Conservation (phyloP, 768 basidiomycete species). For the Macrolepiota albuminosa region DNA sequence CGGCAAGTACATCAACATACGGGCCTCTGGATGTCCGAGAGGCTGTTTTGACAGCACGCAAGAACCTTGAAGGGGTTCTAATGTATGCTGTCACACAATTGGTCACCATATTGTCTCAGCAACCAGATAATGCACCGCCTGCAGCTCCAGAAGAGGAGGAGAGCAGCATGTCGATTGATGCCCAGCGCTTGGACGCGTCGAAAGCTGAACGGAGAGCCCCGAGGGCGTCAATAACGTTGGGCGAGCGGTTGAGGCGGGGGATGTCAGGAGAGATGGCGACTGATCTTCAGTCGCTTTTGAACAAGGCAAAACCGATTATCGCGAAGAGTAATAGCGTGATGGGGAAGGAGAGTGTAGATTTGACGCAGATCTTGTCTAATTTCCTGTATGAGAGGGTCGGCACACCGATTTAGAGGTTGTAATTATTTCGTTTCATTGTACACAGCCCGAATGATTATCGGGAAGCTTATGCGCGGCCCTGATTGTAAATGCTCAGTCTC, state of each 20-base stretch:
- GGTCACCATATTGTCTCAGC: constrained; percentile 72
- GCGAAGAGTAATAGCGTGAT: constrained; percentile 50
- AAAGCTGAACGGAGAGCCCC: constrained; percentile 32
- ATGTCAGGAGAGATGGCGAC: constrained; percentile 79
- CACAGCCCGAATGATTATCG: background rate
- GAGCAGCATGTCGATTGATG: constrained; percentile 31
- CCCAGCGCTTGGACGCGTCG: constrained; percentile 18
- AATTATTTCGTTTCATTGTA: background rate
- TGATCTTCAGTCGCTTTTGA: constrained; percentile 64
- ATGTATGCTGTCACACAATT: constrained; percentile 75
- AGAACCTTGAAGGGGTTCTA: constrained; percentile 62
- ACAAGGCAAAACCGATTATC: constrained; percentile 59
- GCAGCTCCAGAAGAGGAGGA: constrained; percentile 36
- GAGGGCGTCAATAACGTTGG: constrained; percentile 47
- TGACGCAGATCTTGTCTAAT: constrained; percentile 54
- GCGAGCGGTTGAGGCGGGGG: constrained; percentile 64
- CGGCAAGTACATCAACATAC: constrained; percentile 24
- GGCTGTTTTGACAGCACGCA: constrained; percentile 51
- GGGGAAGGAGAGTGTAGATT: constrained; percentile 44
- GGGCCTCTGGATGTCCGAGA: constrained; percentile 49
- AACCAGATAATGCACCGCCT: constrained; percentile 50
- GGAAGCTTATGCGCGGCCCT: background rate
- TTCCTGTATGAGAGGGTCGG: constrained; percentile 64
- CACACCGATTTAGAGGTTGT: constrained; percentile 12
- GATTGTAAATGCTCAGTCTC: too few relatives aligned